Base-by-base conservation (phyloP, 768 basidiomycete species). In the Boletus reticulatus region DNA sequence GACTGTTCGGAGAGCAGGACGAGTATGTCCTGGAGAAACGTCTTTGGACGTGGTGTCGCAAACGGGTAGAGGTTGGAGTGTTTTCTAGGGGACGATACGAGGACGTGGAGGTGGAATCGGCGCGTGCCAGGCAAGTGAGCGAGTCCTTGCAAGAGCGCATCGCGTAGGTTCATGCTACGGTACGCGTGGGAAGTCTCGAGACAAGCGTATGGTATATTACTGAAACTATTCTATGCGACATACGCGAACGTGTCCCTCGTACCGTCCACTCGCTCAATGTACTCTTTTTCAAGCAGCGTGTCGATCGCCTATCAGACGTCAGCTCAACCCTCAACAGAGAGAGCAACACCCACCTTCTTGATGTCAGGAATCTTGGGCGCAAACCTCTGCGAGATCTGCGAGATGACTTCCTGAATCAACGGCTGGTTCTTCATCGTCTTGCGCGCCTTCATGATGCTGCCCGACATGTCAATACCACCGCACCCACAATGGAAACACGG, bases 361-460 rank as follows among this genome's bases (percentile, higher is more conserved):
- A 98, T 94, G 68, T 97, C 94, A 3, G 92, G 87, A 50, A 98
- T 91, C 78, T 93, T 94, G 22, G 96, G 95, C 9, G 89, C 83
- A 72, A 95, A 95, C 49, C 93, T 83, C 63, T 88, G 83, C 9
- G 89, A 86, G 62, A 95, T 89, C 71, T 94, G 91, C 12, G 89
- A 87, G 61, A 92, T 91, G 57, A 94, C 92, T 67, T 96, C 94
- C 66, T 88, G 87, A 60, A 95, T 93, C 63, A 95, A 72, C 1
- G 85, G 79, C 66, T 95, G 92, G 74, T 94, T 93, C 81, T 94
- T 95, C 87, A 95, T 89, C 59, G 88, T 89, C 82, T 94, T 94
- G 34, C 92, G 84, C 27, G 93, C 92, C 74, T 95, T 95, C 94
- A 95, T 95, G 70, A 96, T 92, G 46, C 92, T 92, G 57, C 4